Evolutionary conservation across 2,329 filamentous ascomycete species (phyloP), one percentile per base, ranked within the genome.

Genomic region (Fusarium citri): DNA sequence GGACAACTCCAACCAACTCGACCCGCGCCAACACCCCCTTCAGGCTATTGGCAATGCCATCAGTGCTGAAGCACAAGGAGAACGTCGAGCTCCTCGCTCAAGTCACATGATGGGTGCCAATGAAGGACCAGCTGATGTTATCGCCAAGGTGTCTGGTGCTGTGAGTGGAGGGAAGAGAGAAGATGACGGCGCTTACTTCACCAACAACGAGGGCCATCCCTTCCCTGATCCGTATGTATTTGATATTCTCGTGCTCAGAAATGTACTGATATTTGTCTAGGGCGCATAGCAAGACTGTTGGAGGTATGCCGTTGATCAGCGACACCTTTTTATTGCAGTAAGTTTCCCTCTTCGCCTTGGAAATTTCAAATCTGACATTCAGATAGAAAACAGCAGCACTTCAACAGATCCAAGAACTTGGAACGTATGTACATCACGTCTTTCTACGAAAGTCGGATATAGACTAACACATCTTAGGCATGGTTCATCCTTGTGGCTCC

Each of bases 1-100:
- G 58, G 37, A 45, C 8, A 61, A 62, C 58, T 55, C 60, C 23
- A 55, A 63, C 37, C 48, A 55, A 11, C 60, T 64, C 3, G 57
- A 64, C 28, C 48, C 48, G 5, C 58, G 28, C 10, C 48, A 64
- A 26, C 43, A 64, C 14, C 60, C 58, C 14, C 42, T 56, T 1
- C 10, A 20, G 25, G 58, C 48, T 7, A 63, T 64, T 22, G 57
- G 34, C 18, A 47, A 55, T 26, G 23, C 60, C 10, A 62, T 63
- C 2, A 10, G 58, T 15, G 34, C 58, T 11, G 28, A 49, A 12
- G 6, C 28, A 8, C 47, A 63, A 23, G 56, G 23, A 16, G 60
- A 62, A 22, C 48, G 23, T 14, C 23, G 23, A 34, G 8, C 22
- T 7, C 31, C 59, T 43, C 20, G 57, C 1, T 18, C 26, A n/a